Evolutionary conservation across 148 eudicot genomes (phyloP), one percentile per base, ranked within the genome.

Genomic region (Spergularia marina): DNA sequence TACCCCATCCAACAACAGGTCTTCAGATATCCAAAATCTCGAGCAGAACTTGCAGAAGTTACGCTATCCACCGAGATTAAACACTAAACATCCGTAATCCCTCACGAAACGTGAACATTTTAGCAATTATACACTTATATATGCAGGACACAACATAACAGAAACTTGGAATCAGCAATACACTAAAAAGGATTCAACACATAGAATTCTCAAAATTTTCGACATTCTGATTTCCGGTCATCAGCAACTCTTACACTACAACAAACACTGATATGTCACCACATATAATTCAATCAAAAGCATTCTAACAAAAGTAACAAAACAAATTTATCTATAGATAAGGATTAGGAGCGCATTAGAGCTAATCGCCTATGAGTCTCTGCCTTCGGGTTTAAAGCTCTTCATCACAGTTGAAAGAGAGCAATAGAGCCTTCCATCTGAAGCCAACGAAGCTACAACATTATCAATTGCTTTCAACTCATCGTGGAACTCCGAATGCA

Each of bases 401-500:
- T 78, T 91, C 17, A 84, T 77, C 82, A 89, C 78, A 83, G 79
- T 89, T 18, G 86, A 78, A 57, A 92, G 25, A 63, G 85, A 74
- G 65, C 90, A 84, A 85, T 89, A 90, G n/a, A 86, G 36, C 74
- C 84, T 85, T 18, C 88, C 89, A 78, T 92, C 96, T 0, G 74
- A 74, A 54, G 87, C 86, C 81, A 95, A 84, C 41, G 92, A 84
- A 71, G 76, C 64, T 41, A 85, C 90, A 56, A 88, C 75, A 69
- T 47, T 84, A 56, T 78, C 88, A 54, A 92, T 60, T 20, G 83
- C 83, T 68, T 82, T 87, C 91, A 94, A 39, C 89, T 86, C 90
- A 60, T 82, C 86, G 70, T 82, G 87, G 84, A 91, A 91, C 84
- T 92, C 90, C 0, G 87, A 73, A 80, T 88, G 90, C 88, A 94